Evolutionary conservation across 1,139 yeast genomes (phyloP).

Genomic region (Geotrichum histeridarum): DNA sequence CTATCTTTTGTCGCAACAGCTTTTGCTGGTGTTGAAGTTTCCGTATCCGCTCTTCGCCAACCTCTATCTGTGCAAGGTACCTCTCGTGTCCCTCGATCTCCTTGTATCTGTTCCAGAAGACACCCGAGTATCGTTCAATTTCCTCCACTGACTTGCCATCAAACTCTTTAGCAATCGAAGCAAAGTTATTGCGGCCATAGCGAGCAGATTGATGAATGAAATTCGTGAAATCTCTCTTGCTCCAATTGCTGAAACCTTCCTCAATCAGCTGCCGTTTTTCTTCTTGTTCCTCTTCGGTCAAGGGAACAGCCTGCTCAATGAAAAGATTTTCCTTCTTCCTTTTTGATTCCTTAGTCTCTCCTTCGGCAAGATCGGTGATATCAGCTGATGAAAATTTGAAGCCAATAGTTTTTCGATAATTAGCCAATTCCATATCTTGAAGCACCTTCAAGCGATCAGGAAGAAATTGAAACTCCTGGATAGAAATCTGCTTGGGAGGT

Average conservation of each 20-base stretch:
- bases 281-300: constrained; percentile 70
- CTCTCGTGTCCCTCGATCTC: constrained; percentile 84
- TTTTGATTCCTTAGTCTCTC: constrained; percentile 59
- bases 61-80: constrained; percentile 74
- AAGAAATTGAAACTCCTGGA: constrained; percentile 86
- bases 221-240: constrained; percentile 82
- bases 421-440: constrained; percentile 73
- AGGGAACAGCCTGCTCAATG: constrained; percentile 51
- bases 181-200: constrained; percentile 64
- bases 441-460: constrained; percentile 60
- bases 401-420: constrained; percentile 64
- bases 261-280: constrained; percentile 56
- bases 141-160: constrained; percentile 70
- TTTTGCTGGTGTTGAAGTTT: constrained; percentile 61
- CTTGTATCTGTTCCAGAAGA: constrained; percentile 69
- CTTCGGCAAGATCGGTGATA: constrained; percentile 35
- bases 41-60: constrained; percentile 77
- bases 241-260: constrained; percentile 76
- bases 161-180: constrained; percentile 56
- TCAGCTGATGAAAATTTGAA: constrained; percentile 55
- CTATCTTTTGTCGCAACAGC: constrained; percentile 60
- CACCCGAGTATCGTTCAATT: constrained; percentile 61
- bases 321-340: constrained; percentile 59
- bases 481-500: constrained; percentile 48
- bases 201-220: constrained; percentile 80